These are phyloP conservation scores for Trichoderma sp. DNA, from an alignment of 2,329 filamentous ascomycete species.

Conservation along the genomic window DNA sequence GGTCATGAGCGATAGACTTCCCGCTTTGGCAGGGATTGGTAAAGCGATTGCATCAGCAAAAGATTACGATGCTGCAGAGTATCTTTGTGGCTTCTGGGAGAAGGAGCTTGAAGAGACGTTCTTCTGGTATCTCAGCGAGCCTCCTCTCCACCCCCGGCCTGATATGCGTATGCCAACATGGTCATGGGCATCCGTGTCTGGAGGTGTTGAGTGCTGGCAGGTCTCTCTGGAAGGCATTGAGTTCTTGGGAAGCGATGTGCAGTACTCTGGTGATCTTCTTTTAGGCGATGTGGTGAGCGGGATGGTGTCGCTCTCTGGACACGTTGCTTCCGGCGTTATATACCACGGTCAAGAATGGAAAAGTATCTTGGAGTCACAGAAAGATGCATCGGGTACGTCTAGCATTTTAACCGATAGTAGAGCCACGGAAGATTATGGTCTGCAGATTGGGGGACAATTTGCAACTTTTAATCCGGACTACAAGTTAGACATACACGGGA, in stretches of 20 bases:
- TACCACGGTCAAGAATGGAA: constrained; percentile 8
- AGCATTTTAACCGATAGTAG: neutral
- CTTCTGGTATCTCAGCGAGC: constrained; percentile 18
- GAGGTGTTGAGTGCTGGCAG: constrained; percentile 3
- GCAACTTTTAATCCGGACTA: constrained; percentile 6
- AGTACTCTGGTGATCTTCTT: neutral
- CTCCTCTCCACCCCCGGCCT: neutral
- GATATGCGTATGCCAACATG: constrained; percentile 12
- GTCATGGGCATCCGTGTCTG: constrained; percentile 22
- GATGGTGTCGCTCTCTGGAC: constrained; percentile 2
- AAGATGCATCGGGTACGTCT: neutral
- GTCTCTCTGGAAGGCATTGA: constrained; percentile 1
- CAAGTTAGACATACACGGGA: neutral
- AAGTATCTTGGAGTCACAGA: neutral
- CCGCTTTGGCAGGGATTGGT: constrained; percentile 20
- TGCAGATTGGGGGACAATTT: neutral
- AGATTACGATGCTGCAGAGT: neutral
- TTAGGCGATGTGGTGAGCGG: constrained; percentile 15
- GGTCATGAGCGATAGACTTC: constrained; percentile 13
- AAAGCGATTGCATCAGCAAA: neutral
- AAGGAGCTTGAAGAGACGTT: constrained; percentile 13
- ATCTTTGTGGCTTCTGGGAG: constrained; percentile 20
- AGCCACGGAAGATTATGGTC: neutral
- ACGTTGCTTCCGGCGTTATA: neutral
- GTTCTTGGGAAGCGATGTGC: constrained; percentile 1